Percentiles rank a stretch among this genome's conserved stretches.
These are phyloP conservation scores for Chrysoporthe puriensis DNA, from an alignment of 2,329 filamentous ascomycete species.

Conservation along the genomic window DNA sequence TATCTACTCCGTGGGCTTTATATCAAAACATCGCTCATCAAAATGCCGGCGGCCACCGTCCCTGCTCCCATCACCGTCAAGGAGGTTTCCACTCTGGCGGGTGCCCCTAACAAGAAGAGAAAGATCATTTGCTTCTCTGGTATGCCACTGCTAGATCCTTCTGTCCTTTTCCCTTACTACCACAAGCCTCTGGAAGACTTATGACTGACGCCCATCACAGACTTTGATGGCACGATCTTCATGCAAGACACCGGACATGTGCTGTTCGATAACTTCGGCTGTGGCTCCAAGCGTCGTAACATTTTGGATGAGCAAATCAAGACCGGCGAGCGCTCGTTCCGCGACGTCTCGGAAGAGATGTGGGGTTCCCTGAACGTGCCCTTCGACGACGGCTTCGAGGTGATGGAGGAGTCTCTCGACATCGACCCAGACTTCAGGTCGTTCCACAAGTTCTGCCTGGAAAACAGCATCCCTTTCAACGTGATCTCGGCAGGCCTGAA, in stretches of 20 bases:
- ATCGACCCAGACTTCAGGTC: slow-evolving; percentile 66
- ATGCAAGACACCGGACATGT: slow-evolving; percentile 73
- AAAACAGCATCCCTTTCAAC: slow-evolving; percentile 68
- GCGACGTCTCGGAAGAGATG: slow-evolving; percentile 73
- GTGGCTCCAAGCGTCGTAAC: slow-evolving; percentile 58
- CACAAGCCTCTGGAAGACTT: background rate
- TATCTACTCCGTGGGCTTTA: background rate
- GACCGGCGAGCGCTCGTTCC: slow-evolving; percentile 66
- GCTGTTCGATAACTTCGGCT: slow-evolving; percentile 68
- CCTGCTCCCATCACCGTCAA: slow-evolving; percentile 39
- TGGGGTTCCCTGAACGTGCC: slow-evolving; percentile 69
- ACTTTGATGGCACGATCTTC: slow-evolving; percentile 75
- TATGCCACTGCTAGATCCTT: slow-evolving; percentile 36
- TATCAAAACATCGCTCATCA: slow-evolving; percentile 29
- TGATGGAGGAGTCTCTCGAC: slow-evolving; percentile 64
- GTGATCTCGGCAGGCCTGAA: slow-evolving; percentile 71
- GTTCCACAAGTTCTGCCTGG: slow-evolving; percentile 68
- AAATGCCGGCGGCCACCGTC: slow-evolving; percentile 45
- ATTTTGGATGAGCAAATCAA: slow-evolving; percentile 67
- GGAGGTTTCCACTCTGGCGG: slow-evolving; percentile 34
- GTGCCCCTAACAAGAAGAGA: slow-evolving; percentile 48
- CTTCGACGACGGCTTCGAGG: slow-evolving; percentile 68
- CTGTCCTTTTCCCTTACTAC: background rate
- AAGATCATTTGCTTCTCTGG: slow-evolving; percentile 64
- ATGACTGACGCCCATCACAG: slow-evolving; percentile 39